Evolutionary conservation across 306 rosid genomes (phyloP).

Genomic region (Lupinus albus): DNA sequence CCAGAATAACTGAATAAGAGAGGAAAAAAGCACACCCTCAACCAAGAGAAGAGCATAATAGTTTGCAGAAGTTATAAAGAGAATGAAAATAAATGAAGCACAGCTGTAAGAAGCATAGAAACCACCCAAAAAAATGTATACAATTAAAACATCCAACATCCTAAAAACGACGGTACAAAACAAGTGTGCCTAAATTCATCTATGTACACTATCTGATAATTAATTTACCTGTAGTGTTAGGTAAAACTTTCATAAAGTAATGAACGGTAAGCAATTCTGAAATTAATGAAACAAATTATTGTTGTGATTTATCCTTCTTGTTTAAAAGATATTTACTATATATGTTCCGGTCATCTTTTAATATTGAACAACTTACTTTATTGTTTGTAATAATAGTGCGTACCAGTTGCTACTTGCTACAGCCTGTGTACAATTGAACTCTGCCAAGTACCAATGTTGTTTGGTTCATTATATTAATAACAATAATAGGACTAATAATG

Average conservation of each 20-base stretch:
- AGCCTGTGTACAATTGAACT: background rate
- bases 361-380: conserved; percentile 15
- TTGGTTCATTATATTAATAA: no score
- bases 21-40: background rate
- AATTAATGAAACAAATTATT: background rate
- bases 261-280: background rate
- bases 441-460: background rate
- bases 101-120: background rate
- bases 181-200: background rate
- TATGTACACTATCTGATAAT: background rate
- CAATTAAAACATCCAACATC: background rate
- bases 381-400: background rate
- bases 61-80: background rate
- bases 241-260: background rate
- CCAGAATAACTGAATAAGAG: no score
- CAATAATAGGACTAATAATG: conserved; percentile 13
- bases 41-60: background rate
- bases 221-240: background rate
- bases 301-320: background rate
- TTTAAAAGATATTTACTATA: no score
- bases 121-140: background rate
- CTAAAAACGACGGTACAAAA: background rate
- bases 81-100: background rate
- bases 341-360: conserved; percentile 9
- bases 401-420: conserved; percentile 5